Conservation (phyloP, 2,329 filamentous ascomycete genomes). For the Fusarium sp. region DNA sequence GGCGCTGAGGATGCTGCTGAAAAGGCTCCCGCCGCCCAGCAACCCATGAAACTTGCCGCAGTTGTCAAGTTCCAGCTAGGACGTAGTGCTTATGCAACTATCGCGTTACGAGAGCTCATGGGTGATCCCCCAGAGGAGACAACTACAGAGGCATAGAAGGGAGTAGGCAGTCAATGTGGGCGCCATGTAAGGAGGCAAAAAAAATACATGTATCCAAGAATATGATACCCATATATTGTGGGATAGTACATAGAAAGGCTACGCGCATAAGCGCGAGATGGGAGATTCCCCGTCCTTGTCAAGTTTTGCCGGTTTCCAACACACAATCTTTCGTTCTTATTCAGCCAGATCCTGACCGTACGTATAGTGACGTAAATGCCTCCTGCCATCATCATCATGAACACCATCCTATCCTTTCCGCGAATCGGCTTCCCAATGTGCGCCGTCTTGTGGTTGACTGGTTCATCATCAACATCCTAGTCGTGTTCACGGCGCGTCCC, state of each 20-base stretch:
- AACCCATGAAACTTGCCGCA: slow-evolving; percentile 67
- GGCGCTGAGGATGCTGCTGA: slow-evolving; percentile 21
- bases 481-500: neutral
- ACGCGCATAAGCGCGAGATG: slow-evolving; percentile 27
- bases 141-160: slow-evolving; percentile 1
- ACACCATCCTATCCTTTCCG: neutral
- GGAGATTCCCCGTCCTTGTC: slow-evolving; percentile 9
- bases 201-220: slow-evolving; percentile 23
- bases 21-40: slow-evolving; percentile 10
- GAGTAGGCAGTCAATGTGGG: neutral
- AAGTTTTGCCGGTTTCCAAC: slow-evolving; percentile 27
- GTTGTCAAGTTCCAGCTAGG: slow-evolving; percentile 81
- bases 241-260: slow-evolving; percentile 39
- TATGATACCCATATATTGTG: slow-evolving; percentile 43
- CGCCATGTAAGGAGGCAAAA: neutral
- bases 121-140: slow-evolving; percentile 51
- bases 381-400: neutral
- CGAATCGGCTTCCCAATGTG: neutral
- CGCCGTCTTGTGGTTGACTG: slow-evolving; percentile 3
- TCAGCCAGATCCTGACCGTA: slow-evolving; percentile 10
- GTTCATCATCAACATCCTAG: neutral
- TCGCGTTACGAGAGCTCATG: slow-evolving; percentile 84
- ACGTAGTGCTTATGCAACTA: slow-evolving; percentile 86
- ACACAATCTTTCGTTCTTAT: slow-evolving; percentile 27
- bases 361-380: neutral